Base-by-base conservation (phyloP, 169 alveolate species). In the Plasmodium gonderi region DNA sequence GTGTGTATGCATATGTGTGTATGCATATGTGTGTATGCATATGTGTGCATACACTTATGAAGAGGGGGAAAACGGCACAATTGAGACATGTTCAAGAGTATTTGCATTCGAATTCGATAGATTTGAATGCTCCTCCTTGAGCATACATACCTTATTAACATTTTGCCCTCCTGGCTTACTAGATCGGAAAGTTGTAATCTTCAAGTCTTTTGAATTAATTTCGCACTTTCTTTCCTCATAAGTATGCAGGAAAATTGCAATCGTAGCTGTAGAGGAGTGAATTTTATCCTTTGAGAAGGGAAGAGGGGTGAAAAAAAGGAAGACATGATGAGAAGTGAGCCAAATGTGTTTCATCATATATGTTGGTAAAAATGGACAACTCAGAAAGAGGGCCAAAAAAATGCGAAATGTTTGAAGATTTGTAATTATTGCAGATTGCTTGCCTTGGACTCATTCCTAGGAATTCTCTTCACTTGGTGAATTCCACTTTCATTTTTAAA, bases 121-220 rank as follows among this genome's bases (percentile, higher is more conserved):
- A n/a, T 36, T 7, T 54, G 26, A 23, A 64, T 64, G 40, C 33
- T 1, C 26, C 12, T 14, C 14, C 45, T 80, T 14, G 40, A 8
- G 11, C n/a, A 44, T n/a, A 1, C 69, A 17, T 65, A 95, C 97
- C 95, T 95, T 95, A 78, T 95, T 95, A 31, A 95, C 97, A 80
- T 95, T 95, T 76, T 95, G 97, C 14, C 97, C 97, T 1, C 97
- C 97, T 1, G 97, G 96, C 47, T 96, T 96, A 65, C 96, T 93
- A 0, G 97, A 91, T 12, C 97, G 68, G 81, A 96, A 95, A n/a
- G 97, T 95, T 51, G 87, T 94, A 94, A 96, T 83, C 77, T 79
- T 95, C 33, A 95, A 72, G 65, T 95, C 96, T 38, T 91, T 87
- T 23, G 94, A 95, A 74, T 95, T 91, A 31, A 95, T 74, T 77